Base-by-base conservation (phyloP, 352 stramenopile species). In the Phytophthora kernoviae region DNA sequence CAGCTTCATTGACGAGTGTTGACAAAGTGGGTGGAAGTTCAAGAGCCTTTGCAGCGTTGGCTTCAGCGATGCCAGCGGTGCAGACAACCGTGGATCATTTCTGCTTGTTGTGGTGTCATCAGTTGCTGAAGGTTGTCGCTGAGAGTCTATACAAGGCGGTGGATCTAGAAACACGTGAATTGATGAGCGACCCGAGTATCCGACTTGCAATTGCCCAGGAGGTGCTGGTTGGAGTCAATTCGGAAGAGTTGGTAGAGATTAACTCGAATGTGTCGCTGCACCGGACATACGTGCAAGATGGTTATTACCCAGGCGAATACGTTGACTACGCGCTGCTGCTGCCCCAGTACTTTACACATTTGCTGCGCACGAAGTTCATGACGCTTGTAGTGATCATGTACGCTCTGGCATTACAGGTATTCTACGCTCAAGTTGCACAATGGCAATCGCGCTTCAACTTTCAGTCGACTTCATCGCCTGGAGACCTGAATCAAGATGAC, bases 21-120 rank as follows among this genome's bases (percentile, higher is more conserved):
- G 76, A 81, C 27, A 68, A 54, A n/a, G 40, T 90, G 5, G 55
- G 65, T 1, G 43, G 67, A 3, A 42, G 59, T 0, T 58, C 62
- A 6, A 58, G 70, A 30, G 73, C 70, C 2, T 48, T 96, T 34
- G 77, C 69, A 5, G 40, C 70, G 6, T 68, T 94, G 26, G 74
- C 83, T 6, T 82, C 80, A 1, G 75, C 79, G 4, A 81, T 96
- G 53, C 80, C 87, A 0, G 30, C 41, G n/a, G 82, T 96, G 10
- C 34, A 75, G 24, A 65, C 81, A 22, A 73, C 86, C 1, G 79
- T 95, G 42, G 88, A 95, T 47, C 88, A 96, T 39, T 68, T 91
- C 17, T 92, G 87, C 51, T 58, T 96, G 53, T 58, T 94, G 18
- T 96, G 88, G 88, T 96, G 88, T 54, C 80, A 93, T 62, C 79